A percentile compares a stretch with the other conserved stretches of the same genome.
phyloP scores from a whole-genome alignment of 2,329 filamentous ascomycete species.

The Pseudonectria buxi region DNA sequence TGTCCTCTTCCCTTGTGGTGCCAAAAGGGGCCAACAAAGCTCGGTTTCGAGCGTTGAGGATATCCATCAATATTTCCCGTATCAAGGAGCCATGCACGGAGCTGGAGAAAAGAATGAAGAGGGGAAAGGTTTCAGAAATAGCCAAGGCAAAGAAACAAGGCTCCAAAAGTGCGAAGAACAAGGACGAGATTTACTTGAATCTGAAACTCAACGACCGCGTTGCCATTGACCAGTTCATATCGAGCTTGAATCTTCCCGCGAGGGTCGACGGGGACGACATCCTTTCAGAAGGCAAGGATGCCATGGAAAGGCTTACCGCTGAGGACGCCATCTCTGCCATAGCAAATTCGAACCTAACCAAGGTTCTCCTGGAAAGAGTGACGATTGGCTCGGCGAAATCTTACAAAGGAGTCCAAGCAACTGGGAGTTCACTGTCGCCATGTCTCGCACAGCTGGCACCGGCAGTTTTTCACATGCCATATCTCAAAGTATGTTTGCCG shows the following conservation, averaged over 20 bases:
- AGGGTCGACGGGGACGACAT: too few species aligned
- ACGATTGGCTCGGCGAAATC: slow-evolving; percentile 19
- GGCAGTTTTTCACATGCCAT: slow-evolving; percentile 30
- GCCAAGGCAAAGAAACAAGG: too few species aligned
- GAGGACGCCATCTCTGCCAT: slow-evolving; percentile 6
- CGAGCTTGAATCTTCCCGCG: slow-evolving; percentile 11
- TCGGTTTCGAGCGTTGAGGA: slow-evolving; percentile 20
- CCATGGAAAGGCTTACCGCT: not conserved
- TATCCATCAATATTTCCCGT: slow-evolving; percentile 18
- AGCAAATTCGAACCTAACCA: slow-evolving; percentile 8
- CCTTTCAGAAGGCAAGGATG: too few species aligned
- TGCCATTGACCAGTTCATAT: slow-evolving; percentile 25
- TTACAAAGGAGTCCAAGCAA: slow-evolving; percentile 15
- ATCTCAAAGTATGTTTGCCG: slow-evolving; percentile 24
- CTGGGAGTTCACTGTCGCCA: slow-evolving; percentile 7
- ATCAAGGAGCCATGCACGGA: not conserved
- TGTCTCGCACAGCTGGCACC: slow-evolving; percentile 26
- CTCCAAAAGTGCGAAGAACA: too few species aligned
- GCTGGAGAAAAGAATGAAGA: slow-evolving; percentile 3
- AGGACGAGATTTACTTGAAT: slow-evolving; percentile 4
- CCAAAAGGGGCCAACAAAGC: slow-evolving; percentile 20
- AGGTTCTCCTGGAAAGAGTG: slow-evolving; percentile 19
- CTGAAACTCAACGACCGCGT: slow-evolving; percentile 18
- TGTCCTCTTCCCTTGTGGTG: slow-evolving; percentile 24
- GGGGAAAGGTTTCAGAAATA: slow-evolving; percentile 5